Percentiles rank a stretch among this genome's conserved stretches.
Conservation (phyloP, 306 rosid genomes). For the Casuarina cunninghamiana region DNA sequence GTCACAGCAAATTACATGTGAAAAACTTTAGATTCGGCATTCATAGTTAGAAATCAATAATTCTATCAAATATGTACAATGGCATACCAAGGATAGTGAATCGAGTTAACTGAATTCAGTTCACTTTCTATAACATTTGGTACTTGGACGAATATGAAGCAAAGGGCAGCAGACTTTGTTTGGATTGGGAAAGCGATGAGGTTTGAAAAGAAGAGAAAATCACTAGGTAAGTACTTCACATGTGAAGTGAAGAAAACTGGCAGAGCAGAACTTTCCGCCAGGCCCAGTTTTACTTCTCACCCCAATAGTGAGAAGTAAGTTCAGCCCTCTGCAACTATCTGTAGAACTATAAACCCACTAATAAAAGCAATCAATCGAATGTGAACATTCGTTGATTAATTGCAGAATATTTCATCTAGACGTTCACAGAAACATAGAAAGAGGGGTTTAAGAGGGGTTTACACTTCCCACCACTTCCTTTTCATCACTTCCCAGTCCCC, state of each 20-base stretch:
- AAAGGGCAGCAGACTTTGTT: neutral
- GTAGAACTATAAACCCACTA: neutral
- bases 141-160: neutral
- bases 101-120: neutral
- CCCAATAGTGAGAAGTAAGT: neutral
- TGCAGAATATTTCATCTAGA: neutral
- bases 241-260: neutral
- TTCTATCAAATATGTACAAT: neutral
- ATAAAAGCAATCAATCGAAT: neutral
- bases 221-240: neutral
- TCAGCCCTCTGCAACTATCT: neutral
- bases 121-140: neutral
- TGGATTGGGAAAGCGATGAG: conserved; percentile 4
- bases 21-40: neutral
- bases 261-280: conserved; percentile 3
- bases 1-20: neutral
- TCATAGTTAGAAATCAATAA: neutral
- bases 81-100: neutral
- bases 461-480: neutral
- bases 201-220: neutral
- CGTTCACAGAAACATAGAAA: neutral
- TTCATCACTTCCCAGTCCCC: neutral
- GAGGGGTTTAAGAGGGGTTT: too few relatives aligned
- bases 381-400: neutral
- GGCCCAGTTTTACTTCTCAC: neutral